Evolutionary conservation across 352 stramenopile species (phyloP), one percentile per base, ranked within the genome.

Genomic region (Phytophthora capsici): DNA sequence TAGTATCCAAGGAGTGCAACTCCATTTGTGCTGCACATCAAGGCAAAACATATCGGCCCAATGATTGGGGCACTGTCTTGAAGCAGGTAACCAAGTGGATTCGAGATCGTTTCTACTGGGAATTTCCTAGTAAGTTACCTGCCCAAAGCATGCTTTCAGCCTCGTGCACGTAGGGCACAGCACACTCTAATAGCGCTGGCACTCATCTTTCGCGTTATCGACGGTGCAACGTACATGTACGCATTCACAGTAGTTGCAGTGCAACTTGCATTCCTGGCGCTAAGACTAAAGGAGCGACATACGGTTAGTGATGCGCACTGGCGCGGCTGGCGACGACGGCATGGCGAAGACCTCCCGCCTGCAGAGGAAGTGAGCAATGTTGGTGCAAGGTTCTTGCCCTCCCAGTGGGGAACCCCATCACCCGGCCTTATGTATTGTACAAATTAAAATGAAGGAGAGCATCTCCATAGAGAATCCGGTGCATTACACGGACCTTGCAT

Each of bases 401-500:
- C 55, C 32, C 25, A 28, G 1, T 6, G 25, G 25, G 25, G 25
- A 28, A 6, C 3, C 25, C 25, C 55, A 63, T 63, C 55, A 41
- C 55, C 55, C 45, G 55, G 50, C 28, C 32, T 45, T 45, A 13
- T 32, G 28, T 13, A 32, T 28, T 28, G 6, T 32, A 12, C 25
- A 28, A 7, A 7, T 28, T 32, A 12, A 9, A 32, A 12, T 8
- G 28, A 32, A 28, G 28, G 28, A 32, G 28, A 9, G 57, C 57
- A 65, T 58, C 57, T 65, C 41, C 37, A 43, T 43, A 22, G 56
- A 40, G 36, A 56, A 57, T 64, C 56, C 46, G 34, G 37, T 64
- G 56, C 56, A 22, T 57, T 32, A 32, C 28, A 9, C 12, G 28
- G 28, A 32, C 8, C 28, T 12, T 32, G 28, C 28, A 32, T 8